Conservation (phyloP, 192 early-diverging fungal species). For the Coemansia sp. region DNA sequence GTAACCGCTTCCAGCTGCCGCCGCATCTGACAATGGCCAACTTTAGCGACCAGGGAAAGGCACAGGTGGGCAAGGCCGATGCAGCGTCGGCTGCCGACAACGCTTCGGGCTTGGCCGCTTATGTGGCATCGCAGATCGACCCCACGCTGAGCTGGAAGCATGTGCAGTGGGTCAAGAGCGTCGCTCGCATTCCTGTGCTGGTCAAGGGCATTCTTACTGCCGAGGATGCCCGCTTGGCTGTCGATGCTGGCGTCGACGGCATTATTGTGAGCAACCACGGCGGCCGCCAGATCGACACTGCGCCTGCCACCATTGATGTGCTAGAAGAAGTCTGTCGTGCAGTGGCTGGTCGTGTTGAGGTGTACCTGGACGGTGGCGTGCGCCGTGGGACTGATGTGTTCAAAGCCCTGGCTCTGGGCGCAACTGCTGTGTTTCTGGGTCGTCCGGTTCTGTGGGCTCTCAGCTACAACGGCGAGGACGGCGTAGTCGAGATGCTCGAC, state of each 20-base stretch:
- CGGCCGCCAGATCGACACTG: conserved; percentile 89
- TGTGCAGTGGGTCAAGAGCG: conserved; percentile 78
- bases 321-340: conserved; percentile 79
- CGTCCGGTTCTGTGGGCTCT: conserved; percentile 68
- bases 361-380: conserved; percentile 93
- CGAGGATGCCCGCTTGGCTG: conserved; percentile 86
- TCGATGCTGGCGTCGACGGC: conserved; percentile 70
- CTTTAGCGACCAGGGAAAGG: conserved; percentile 44
- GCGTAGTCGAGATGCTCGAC: conserved; percentile 79
- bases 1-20: conserved; percentile 61
- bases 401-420: conserved; percentile 93
- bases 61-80: conserved; percentile 19
- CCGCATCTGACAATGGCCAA: conserved; percentile 66
- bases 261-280: conserved; percentile 96
- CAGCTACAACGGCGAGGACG: conserved; percentile 82
- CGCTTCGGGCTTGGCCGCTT: conserved; percentile 41
- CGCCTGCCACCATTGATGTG: conserved; percentile 77
- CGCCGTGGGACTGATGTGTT: conserved; percentile 90
- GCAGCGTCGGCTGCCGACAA: conserved; percentile 12
- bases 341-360: conserved; percentile 62
- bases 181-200: conserved; percentile 78
- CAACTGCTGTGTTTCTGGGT: conserved; percentile 68
- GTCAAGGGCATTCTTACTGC: conserved; percentile 91
- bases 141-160: conserved; percentile 77
- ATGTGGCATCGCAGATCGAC: conserved; percentile 60